Evolutionary conservation across 192 early-diverging fungal genomes (phyloP), one percentile per base, ranked within the genome.

Genomic region (Coemansia furcata): DNA sequence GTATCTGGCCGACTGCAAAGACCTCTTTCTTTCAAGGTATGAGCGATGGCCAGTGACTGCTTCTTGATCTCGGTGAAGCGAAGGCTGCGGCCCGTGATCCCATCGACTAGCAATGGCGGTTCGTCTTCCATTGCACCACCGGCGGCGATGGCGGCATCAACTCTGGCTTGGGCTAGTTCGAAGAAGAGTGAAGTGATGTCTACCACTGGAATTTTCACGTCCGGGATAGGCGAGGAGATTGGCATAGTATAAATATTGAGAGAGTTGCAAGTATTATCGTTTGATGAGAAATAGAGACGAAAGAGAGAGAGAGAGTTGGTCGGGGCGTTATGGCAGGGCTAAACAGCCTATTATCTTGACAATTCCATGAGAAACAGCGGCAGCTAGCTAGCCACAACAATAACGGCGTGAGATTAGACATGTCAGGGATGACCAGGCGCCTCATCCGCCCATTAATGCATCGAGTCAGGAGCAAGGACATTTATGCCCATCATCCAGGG

Each of bases 401-500:
- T 19, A 26, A 14, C 26, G 26, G 15, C 50, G 14, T 3, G 12
- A 10, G 50, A 52, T 52, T 52, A 30, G 50, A 49, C 30, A n/a
- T 44, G 35, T 40, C 55, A 58, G 29, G 30, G 17, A 58, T 35
- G 55, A 36, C 50, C 50, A 30, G 11, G 44, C n/a, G 17, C n/a
- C 6, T 65, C n/a, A n/a, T 65, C n/a, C 14, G 30, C 47, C 8
- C 19, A 26, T 26, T 26, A 26, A 47, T 46, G 59, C 38, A 55
- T 6, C 19, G 69, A 12, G 26, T 52, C 50, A 52, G 50, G 71
- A 15, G 37, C 44, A 37, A 76, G 71, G 40, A 63, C 54, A 62
- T 74, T 39, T 39, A 73, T 66, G 19, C 87, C 85, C 36, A 77
- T 79, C 88, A 91, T 89, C 85, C 87, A 97, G 11, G 88, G 88